phyloP scores from a whole-genome alignment of 768 basidiomycete species.

The Xerocomus brunneocitrinus region DNA sequence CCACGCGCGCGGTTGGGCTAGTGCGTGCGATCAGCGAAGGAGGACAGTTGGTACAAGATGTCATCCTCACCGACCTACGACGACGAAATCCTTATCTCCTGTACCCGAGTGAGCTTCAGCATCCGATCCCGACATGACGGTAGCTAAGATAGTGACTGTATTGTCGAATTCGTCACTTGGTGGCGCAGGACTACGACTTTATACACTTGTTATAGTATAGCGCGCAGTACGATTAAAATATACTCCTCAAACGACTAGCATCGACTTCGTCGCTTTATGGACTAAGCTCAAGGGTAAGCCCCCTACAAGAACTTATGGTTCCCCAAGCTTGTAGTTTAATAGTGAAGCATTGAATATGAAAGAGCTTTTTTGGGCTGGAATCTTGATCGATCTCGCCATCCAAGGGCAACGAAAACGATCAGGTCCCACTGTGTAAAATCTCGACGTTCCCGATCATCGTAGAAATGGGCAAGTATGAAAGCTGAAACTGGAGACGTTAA shows the following conservation, averaged over 20 bases:
- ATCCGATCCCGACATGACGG: slow-evolving; percentile 22
- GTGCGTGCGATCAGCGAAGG: slow-evolving; percentile 1
- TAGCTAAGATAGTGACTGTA: neutral
- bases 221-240: too few species aligned
- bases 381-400: too few species aligned
- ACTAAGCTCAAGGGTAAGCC: too few species aligned
- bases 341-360: too few species aligned
- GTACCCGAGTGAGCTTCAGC: slow-evolving; percentile 4
- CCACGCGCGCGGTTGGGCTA: slow-evolving; percentile 42
- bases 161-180: neutral
- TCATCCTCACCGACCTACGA: slow-evolving; percentile 24
- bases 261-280: too few species aligned
- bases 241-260: too few species aligned
- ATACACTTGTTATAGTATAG: neutral
- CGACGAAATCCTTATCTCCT: slow-evolving; percentile 21
- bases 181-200: neutral
- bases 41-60: neutral
- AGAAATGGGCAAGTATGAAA: neutral
- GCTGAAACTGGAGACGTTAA: neutral
- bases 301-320: too few species aligned
- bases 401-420: too few species aligned
- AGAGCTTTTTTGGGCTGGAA: too few species aligned
- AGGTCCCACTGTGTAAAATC: too few species aligned
- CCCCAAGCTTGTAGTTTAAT: too few species aligned
- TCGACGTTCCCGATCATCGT: neutral